Evolutionary conservation across 2,329 filamentous ascomycete genomes (phyloP), one percentile per base, ranked within the genome.

Genomic region (Onygena corvina): DNA sequence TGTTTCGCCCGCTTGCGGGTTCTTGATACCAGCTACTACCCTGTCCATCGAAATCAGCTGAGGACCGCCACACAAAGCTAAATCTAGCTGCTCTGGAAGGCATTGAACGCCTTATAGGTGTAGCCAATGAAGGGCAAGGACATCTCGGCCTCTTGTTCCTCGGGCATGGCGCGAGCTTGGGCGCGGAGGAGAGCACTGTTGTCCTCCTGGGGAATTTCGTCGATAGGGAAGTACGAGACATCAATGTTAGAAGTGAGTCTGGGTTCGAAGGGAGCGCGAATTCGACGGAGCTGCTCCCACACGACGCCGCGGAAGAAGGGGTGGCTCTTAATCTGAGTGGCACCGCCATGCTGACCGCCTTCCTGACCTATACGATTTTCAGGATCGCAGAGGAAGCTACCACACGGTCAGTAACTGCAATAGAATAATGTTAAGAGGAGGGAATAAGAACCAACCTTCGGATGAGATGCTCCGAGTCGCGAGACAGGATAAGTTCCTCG

Each of bases 171-270:
- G 55, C 83, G 77, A 46, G 86, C 86, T 67, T 93, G 86, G 16
- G 86, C 86, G 64, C 87, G 85, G 61, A 94, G 77, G 56, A 86
- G 77, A 20, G 88, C 92, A 50, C 85, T 87, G 56, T 88, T 94
- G 66, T 95, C 89, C 49, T 88, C 90, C 72, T 96, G 90, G 60
- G 94, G 88, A 63, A 98, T 95, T 68, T 98, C 92, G 63, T 98
- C 92, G 47, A 88, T 95, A 7, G 92, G 92, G 80, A 98, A 98
- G 74, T 98, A 96, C 42, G 89, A 90, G 16, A 92, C 94, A 64
- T 98, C 92, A 60, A 94, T 84, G 66, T 92, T 92, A 54, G 87
- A 94, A 53, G 85, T 84, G 56, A 98, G 75, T 61, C 88, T 87
- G 2, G 92, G 92, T 71, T 96, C 90, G 64, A 98, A 98, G 0